A percentile compares a stretch with the other conserved stretches of the same genome.
Evolutionary conservation across 2,329 filamentous ascomycete genomes (phyloP).

Genomic region (Tolypocladium album): DNA sequence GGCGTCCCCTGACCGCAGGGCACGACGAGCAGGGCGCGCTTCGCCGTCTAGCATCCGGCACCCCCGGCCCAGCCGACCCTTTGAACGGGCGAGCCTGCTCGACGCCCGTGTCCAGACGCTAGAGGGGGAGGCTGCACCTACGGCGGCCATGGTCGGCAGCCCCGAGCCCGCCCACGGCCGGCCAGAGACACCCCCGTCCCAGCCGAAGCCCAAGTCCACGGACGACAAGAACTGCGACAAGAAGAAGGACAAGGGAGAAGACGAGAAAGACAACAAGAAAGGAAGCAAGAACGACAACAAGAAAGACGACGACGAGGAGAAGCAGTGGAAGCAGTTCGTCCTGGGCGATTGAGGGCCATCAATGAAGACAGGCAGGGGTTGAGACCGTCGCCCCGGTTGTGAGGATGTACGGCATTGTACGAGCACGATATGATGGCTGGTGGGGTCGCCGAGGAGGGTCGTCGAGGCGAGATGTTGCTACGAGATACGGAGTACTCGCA

Average conservation of each 20-base stretch:
- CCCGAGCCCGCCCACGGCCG: not conserved
- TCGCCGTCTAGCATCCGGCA: not conserved
- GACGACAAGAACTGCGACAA: not conserved
- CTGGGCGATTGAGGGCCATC: not conserved
- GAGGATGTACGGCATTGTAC: not conserved
- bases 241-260: not conserved
- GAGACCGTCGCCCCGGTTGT: not conserved
- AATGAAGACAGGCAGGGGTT: not conserved
- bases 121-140: not conserved
- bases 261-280: too few relatives aligned
- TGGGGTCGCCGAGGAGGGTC: not conserved
- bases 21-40: not conserved
- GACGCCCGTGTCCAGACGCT: not conserved
- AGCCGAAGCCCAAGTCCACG: not conserved
- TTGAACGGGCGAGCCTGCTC: not conserved
- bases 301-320: not conserved
- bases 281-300: not conserved
- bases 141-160: not conserved
- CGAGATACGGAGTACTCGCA: not conserved
- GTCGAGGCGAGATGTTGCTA: not conserved
- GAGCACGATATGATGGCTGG: not conserved
- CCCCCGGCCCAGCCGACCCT: not conserved
- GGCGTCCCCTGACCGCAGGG: not conserved
- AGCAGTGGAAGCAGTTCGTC: not conserved
- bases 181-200: not conserved